phyloP scores from a whole-genome alignment of 2,329 filamentous ascomycete genomes.

The Cordyceps militaris region DNA sequence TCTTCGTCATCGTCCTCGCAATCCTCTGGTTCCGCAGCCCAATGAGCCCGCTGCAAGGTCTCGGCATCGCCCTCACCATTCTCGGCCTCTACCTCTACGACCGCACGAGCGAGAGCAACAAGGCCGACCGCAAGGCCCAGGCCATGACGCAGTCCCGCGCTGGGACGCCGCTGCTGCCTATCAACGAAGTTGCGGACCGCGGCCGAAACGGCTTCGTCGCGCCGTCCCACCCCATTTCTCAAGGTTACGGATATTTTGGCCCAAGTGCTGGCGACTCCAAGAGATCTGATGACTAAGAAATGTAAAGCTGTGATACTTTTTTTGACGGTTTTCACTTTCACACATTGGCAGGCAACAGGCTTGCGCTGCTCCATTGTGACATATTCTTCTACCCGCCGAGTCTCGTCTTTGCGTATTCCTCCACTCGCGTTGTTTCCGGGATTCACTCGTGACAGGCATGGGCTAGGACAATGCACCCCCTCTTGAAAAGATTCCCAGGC shows the following conservation, averaged over 20 bases:
- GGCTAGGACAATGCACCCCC: neutral
- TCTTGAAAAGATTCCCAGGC: neutral
- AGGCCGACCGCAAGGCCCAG: slow-evolving; percentile 75
- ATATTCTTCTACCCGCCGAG: neutral
- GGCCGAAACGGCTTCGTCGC: slow-evolving; percentile 2
- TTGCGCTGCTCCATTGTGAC: neutral
- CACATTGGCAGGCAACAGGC: slow-evolving; percentile 5
- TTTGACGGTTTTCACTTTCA: neutral
- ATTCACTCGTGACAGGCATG: no score
- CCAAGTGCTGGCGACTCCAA: slow-evolving; percentile 43
- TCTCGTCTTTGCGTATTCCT: neutral
- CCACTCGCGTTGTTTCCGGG: no score
- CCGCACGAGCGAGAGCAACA: slow-evolving; percentile 79
- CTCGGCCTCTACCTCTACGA: slow-evolving; percentile 93
- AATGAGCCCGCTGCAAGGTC: slow-evolving; percentile 73
- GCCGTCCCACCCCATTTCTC: slow-evolving; percentile 17
- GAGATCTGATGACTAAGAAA: slow-evolving; percentile 42
- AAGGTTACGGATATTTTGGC: slow-evolving; percentile 39
- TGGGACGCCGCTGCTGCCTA: slow-evolving; percentile 55
- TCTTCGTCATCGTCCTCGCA: slow-evolving; percentile 91
- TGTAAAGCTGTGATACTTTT: slow-evolving; percentile 1
- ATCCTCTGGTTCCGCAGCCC: slow-evolving; percentile 94
- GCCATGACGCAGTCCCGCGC: slow-evolving; percentile 42
- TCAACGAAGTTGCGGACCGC: slow-evolving; percentile 32
- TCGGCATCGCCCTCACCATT: slow-evolving; percentile 84